These are phyloP conservation scores for Chenopodium formosanum DNA, from an alignment of 148 eudicot species.

Conservation along the genomic window DNA sequence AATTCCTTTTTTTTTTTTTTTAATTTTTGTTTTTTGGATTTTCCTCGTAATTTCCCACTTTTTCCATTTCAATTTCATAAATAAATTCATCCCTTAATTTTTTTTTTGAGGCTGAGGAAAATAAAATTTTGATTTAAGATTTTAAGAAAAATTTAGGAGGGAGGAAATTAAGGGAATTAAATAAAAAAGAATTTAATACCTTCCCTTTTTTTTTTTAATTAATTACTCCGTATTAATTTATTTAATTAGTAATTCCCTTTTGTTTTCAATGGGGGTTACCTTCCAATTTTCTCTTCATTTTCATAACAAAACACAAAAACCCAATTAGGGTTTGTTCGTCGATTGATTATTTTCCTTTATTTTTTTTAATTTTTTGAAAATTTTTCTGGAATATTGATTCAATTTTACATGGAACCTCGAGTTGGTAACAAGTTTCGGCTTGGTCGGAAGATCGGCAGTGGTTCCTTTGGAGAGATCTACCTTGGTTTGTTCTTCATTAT, in stretches of 20 bases:
- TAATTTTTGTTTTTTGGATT: background rate
- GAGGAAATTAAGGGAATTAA: background rate
- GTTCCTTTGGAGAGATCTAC: constrained; percentile 85
- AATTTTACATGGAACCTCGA: constrained; percentile 58
- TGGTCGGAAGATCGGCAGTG: constrained; percentile 75
- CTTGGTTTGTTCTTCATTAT: constrained; percentile 38
- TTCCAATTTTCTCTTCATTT: constrained; percentile 16
- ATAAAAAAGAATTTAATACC: background rate
- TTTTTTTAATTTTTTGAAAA: background rate
- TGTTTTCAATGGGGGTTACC: constrained; percentile 24
- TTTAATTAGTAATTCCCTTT: constrained; percentile 1
- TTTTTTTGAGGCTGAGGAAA: background rate
- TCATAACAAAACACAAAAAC: background rate
- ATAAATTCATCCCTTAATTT: background rate
- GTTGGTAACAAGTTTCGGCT: constrained; percentile 74
- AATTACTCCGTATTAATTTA: background rate
- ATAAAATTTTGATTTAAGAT: background rate
- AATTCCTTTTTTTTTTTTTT: background rate
- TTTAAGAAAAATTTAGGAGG: background rate
- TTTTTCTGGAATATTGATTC: constrained; percentile 12
- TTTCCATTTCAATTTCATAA: background rate
- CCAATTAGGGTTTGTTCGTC: constrained; percentile 21
- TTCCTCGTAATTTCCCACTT: background rate
- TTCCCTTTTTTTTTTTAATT: background rate
- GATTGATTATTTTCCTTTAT: background rate